Conservation (phyloP, 495 filamentous ascomycete genomes). For the Penicillium goetzii region DNA sequence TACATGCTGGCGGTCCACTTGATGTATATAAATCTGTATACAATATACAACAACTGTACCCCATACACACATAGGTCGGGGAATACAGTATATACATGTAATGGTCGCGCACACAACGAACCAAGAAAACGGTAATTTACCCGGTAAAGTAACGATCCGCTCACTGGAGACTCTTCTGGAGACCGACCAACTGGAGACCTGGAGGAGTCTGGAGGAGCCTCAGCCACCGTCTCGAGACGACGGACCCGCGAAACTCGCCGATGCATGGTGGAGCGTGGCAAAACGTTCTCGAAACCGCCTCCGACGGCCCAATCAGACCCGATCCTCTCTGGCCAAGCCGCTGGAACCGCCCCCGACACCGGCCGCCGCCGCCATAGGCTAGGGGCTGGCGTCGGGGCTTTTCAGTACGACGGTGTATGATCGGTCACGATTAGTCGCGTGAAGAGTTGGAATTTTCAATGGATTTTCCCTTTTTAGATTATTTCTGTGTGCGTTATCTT, state of each 20-base stretch:
- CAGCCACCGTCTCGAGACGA: constrained; percentile 19
- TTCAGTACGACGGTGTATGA: constrained; percentile 7
- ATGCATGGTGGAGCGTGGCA: constrained; percentile 42
- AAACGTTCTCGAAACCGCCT: constrained; percentile 40
- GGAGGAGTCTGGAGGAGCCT: constrained; percentile 1
- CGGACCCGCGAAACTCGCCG: constrained; percentile 5
- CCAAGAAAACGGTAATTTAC: neutral
- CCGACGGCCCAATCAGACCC: constrained; percentile 23
- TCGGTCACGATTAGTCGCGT: constrained; percentile 11
- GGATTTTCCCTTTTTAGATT: neutral
- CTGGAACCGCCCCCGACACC: constrained; percentile 39
- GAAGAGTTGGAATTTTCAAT: constrained; percentile 6
- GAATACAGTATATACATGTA: neutral
- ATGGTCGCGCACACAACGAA: neutral
- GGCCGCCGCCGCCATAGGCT: constrained; percentile 35
- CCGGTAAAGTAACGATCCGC: neutral
- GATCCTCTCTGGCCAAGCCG: constrained; percentile 1
- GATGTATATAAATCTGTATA: neutral
- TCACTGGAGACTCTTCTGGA: neutral
- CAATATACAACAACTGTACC: neutral
- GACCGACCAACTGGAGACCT: constrained; percentile 1
- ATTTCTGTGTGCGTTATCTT: neutral
- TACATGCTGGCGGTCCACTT: neutral
- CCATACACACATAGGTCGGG: neutral
- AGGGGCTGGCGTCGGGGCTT: constrained; percentile 3